Evolutionary conservation across 2,329 filamentous ascomycete genomes (phyloP).

Genomic region (Colletotrichum sp.): DNA sequence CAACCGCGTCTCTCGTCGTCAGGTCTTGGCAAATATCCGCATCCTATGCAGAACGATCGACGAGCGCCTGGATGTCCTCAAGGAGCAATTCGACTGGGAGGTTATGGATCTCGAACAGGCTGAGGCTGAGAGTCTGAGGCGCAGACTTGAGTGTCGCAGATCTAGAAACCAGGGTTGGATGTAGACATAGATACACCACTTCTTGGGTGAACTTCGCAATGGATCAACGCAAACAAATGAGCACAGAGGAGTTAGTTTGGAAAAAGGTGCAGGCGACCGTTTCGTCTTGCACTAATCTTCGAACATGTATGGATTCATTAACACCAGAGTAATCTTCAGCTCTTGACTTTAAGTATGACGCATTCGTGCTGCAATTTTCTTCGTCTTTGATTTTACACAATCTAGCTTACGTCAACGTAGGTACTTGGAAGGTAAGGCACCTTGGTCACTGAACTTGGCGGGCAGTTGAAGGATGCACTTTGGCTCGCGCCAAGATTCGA

Average conservation of each 20-base stretch:
- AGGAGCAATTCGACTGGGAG: background rate
- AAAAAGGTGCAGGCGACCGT: no score
- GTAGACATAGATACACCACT: background rate
- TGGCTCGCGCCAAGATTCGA: background rate
- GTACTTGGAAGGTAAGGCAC: background rate
- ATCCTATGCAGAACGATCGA: background rate
- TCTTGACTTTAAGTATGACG: no score
- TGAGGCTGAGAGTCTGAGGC: background rate
- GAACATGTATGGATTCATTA: no score
- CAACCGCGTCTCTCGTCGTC: background rate
- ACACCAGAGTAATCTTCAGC: no score
- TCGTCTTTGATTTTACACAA: no score
- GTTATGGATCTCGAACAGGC: background rate
- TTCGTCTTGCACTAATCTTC: no score
- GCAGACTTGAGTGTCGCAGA: background rate
- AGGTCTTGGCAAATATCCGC: background rate
- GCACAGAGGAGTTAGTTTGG: background rate
- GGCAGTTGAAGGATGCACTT: background rate
- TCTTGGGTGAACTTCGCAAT: background rate
- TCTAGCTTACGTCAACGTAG: no score
- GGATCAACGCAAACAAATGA: background rate
- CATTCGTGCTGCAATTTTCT: no score
- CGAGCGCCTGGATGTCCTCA: background rate
- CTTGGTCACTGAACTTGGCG: background rate
- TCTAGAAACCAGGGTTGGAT: background rate